Conservation (phyloP, 73 alveolate species). For the Loxodes magnus region DNA sequence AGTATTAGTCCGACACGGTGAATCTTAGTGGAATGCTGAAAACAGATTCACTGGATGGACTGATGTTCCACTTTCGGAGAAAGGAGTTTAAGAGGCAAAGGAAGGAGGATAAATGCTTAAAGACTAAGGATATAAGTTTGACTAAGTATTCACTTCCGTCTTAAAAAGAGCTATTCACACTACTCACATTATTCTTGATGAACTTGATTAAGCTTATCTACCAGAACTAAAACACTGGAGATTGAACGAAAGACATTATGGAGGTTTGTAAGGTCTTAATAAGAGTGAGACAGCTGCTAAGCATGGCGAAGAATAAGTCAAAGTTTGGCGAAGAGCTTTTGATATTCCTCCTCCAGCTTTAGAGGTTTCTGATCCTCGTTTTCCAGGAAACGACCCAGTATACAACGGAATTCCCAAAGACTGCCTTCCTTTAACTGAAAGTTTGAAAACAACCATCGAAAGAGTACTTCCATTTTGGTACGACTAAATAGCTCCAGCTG, state of each 20-base stretch:
- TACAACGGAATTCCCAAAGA: conserved; percentile 69
- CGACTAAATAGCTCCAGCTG: conserved; percentile 65
- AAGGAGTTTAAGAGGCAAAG: conserved; percentile 31
- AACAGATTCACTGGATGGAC: conserved; percentile 95
- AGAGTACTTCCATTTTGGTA: conserved; percentile 91
- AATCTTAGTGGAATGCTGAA: conserved; percentile 64
- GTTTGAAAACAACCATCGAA: conserved; percentile 74
- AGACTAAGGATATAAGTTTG: conserved; percentile 65
- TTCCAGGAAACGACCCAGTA: conserved; percentile 32
- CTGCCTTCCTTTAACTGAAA: conserved; percentile 90
- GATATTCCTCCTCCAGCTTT: conserved; percentile 85
- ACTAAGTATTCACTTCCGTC: conserved; percentile 88
- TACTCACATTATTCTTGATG: conserved; percentile 35
- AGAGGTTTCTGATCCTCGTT: conserved; percentile 62
- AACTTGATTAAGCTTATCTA: conserved; percentile 59
- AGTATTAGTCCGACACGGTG: conserved; percentile 33
- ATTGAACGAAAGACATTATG: conserved; percentile 91
- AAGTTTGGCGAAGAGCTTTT: conserved; percentile 82
- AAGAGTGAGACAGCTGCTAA: conserved; percentile 85
- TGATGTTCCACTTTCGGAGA: conserved; percentile 88
- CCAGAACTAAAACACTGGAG: conserved; percentile 83
- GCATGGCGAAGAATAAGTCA: conserved; percentile 7
- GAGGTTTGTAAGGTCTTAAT: conserved; percentile 86
- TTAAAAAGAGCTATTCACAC: conserved; percentile 79
- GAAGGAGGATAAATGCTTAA: conserved; percentile 10